Evolutionary conservation across 2,329 filamentous ascomycete species (phyloP).

Genomic region (Ceratocystiopsis brevicomis): DNA sequence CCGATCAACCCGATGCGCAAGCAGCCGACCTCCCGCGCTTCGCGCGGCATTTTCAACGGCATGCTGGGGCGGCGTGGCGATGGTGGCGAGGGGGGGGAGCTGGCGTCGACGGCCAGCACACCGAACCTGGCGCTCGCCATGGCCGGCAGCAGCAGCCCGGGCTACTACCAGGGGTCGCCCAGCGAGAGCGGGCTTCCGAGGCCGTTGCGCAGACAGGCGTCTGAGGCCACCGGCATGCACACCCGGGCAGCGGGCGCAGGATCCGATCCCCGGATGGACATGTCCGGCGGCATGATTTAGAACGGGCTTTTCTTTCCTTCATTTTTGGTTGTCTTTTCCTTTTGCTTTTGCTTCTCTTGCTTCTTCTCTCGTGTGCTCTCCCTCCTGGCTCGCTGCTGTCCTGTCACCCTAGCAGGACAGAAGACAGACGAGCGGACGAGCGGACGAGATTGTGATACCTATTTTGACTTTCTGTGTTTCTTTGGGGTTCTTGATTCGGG

Average conservation of each 20-base stretch:
- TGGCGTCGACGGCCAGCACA: conserved; percentile 8
- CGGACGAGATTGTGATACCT: conserved; percentile 13
- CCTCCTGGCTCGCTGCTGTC: conserved; percentile 1
- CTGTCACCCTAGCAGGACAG: neutral
- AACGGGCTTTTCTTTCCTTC: neutral
- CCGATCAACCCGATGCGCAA: conserved; percentile 39
- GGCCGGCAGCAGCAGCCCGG: conserved; percentile 1
- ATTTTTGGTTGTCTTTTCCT: neutral
- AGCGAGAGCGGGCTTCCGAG: conserved; percentile 8
- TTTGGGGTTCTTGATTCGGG: neutral
- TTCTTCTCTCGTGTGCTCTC: neutral
- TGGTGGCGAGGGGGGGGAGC: neutral
- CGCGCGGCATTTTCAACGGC: conserved; percentile 22
- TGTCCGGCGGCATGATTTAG: conserved; percentile 19
- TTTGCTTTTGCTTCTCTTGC: neutral
- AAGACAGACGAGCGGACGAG: neutral
- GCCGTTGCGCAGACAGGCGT: conserved; percentile 23
- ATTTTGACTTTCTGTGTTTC: conserved; percentile 4
- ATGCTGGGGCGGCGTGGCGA: conserved; percentile 15
- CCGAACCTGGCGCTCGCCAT: conserved; percentile 15
- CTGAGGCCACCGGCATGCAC: conserved; percentile 18
- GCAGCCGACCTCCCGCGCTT: conserved; percentile 17
- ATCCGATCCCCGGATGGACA: conserved; percentile 11
- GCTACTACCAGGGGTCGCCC: conserved; percentile 5
- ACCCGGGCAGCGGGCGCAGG: conserved; percentile 6